Evolutionary conservation across 345 rosid genomes (phyloP).

Genomic region (Pistacia vera): DNA sequence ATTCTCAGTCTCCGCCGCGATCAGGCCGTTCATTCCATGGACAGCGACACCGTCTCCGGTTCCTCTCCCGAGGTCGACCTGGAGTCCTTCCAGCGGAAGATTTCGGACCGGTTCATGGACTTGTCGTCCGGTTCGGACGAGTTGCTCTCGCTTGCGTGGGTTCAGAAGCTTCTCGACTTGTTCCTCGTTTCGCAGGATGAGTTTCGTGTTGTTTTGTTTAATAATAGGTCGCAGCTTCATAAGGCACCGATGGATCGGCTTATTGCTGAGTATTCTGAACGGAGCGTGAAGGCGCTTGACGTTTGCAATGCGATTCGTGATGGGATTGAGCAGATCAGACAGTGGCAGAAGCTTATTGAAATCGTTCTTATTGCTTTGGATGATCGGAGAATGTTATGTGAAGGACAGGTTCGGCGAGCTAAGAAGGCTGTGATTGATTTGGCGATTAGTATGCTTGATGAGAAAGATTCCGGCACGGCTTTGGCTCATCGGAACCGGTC

Average conservation of each 20-base stretch:
- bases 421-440: too few relatives aligned
- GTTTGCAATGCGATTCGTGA: conserved; percentile 88
- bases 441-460: too few relatives aligned
- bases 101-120: conserved; percentile 32
- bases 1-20: conserved; percentile 54
- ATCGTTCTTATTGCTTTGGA: conserved; percentile 18
- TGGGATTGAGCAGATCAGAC: conserved; percentile 75
- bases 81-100: conserved; percentile 36
- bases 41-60: conserved; percentile 1
- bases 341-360: conserved; percentile 72
- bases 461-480: too few relatives aligned
- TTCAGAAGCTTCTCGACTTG: conserved; percentile 40
- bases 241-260: conserved; percentile 49
- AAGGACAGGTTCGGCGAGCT: too few relatives aligned
- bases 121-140: conserved; percentile 32
- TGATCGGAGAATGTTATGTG: too few relatives aligned
- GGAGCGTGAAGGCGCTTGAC: conserved; percentile 81
- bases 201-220: conserved; percentile 34
- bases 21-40: conserved; percentile 36
- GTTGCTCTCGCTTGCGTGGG: conserved; percentile 47
- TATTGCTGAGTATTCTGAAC: conserved; percentile 59
- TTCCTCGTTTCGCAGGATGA: conserved; percentile 45
- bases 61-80: conserved; percentile 21
- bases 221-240: conserved; percentile 24
- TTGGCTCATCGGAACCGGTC: too few relatives aligned